Evolutionary conservation across 306 rosid genomes (phyloP), one percentile per base, ranked within the genome.

Genomic region (Cicer arietinum): DNA sequence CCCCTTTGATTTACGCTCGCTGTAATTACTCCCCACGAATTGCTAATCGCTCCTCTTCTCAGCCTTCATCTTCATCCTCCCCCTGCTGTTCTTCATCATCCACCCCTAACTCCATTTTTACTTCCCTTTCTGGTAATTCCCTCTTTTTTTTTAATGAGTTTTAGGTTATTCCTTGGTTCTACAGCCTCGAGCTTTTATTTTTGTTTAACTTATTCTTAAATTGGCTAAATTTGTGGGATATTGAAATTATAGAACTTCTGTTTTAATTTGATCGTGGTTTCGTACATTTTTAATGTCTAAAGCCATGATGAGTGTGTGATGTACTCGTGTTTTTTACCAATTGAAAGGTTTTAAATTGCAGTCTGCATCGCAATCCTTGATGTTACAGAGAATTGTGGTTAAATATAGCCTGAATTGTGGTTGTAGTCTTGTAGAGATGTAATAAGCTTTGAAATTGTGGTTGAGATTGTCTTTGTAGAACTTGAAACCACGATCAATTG

Each of bases 101-200:
- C 17, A n/a, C 59, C 54, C 63, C 63, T 51, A 43, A 44, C 66
- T 71, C 40, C 7, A 35, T 17, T 41, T 77, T 50, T 71, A 57
- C 16, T 22, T 67, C 66, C 14, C 20, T 39, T 77, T 82, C 39
- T 67, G 75, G 85, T 77, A 82, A 65, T 48, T 52, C 10, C 14
- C 30, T 16, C 4, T 3, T 14, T 60, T 9, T 47, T 6, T 7
- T 20, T 6, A 9, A 3, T 10, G 2, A 46, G 10, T 6, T 14
- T 57, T 59, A 2, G 42, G 12, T 48, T 12, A 11, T 6, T 54
- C 58, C 42, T 47, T 76, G 8, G 20, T 77, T 65, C 52, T 77
- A 39, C 47, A 43, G 18, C 22, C 50, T n/a, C n/a, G 7, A 57
- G 22, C 69, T 66, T 72, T 65, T 20, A 56, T 71, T 71, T 6